Conservation (phyloP, 352 stramenopile genomes). For the Aphanomyces euteiches region DNA sequence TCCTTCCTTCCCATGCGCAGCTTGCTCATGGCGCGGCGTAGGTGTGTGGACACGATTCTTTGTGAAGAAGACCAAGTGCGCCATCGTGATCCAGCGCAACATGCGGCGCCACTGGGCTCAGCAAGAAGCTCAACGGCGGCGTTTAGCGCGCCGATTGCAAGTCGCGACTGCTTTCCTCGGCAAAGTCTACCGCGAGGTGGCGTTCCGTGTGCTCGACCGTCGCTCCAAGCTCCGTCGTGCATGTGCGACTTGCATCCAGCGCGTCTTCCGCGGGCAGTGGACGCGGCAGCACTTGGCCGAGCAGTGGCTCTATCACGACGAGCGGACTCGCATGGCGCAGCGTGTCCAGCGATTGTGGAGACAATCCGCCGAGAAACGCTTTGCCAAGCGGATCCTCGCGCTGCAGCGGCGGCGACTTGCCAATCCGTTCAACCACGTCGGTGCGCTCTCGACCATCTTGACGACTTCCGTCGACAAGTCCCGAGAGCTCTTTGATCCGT, state of each 20-base stretch:
- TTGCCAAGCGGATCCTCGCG: constrained; percentile 44
- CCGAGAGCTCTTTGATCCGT: constrained; percentile 45
- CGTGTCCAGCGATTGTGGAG: constrained; percentile 64
- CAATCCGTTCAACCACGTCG: constrained; percentile 47
- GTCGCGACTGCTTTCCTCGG: constrained; percentile 10
- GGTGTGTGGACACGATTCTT: constrained; percentile 19
- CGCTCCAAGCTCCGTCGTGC: background rate
- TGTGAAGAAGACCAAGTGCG: constrained; percentile 34
- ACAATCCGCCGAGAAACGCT: constrained; percentile 46
- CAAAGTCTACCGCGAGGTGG: background rate
- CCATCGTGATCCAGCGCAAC: constrained; percentile 57
- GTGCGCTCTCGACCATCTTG: constrained; percentile 41
- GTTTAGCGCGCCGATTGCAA: background rate
- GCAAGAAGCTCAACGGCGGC: background rate
- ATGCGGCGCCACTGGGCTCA: constrained; percentile 45
- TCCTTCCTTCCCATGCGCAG: background rate
- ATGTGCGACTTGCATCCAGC: constrained; percentile 8
- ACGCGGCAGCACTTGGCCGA: constrained; percentile 14
- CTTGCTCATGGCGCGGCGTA: background rate
- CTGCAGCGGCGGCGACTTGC: constrained; percentile 49
- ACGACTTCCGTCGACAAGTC: constrained; percentile 35
- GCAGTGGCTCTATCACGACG: constrained; percentile 3
- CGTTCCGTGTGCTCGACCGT: background rate
- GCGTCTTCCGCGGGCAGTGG: background rate
- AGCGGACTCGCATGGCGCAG: constrained; percentile 46